Evolutionary conservation across 345 rosid genomes (phyloP).

Genomic region (sweet orange (Citrus sinensis)): DVS_A1.0 CM039163.1:47892501-47893000

Average conservation of each 20-base stretch:
- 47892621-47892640: background rate
- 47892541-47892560: background rate
- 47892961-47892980: constrained; percentile 31
- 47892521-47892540: background rate
- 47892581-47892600: constrained; percentile 1
- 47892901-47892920: constrained; percentile 16
- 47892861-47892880: constrained; percentile 3
- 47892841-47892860: constrained; percentile 20
- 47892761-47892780: background rate
- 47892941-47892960: constrained; percentile 12
- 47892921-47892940: constrained; percentile 1
- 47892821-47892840: background rate
- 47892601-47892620: background rate
- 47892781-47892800: background rate
- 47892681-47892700: background rate
- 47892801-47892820: background rate
- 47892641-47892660: background rate
- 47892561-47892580: background rate
- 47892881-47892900: constrained; percentile 9
- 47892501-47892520: background rate
- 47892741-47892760: background rate
- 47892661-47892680: background rate
- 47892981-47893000: constrained; percentile 50
- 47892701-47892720: background rate
- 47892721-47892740: background rate